phyloP scores from a whole-genome alignment of 768 basidiomycete species.

The Strobilomyces confusus region DNA sequence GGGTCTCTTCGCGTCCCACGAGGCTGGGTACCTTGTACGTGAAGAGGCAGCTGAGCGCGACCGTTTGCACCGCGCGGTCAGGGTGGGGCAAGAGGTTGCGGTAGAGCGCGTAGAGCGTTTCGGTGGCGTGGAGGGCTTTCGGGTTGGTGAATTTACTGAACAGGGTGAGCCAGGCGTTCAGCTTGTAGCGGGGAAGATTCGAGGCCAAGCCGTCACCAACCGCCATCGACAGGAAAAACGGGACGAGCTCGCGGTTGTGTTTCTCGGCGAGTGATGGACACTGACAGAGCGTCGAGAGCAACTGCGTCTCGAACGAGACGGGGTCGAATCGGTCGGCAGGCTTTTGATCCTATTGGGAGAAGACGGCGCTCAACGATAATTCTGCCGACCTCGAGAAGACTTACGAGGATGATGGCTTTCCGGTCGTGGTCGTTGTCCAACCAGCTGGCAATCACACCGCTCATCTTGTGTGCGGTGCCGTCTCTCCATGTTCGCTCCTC shows the following conservation, averaged over 20 bases:
- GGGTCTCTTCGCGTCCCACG: constrained; percentile 51
- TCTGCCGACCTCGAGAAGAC: not conserved
- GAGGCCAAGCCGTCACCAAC: constrained; percentile 26
- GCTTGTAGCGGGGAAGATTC: constrained; percentile 54
- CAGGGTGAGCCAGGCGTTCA: constrained; percentile 74
- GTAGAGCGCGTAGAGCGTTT: constrained; percentile 64
- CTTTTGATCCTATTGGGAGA: constrained; percentile 34
- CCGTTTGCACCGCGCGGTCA: constrained; percentile 70
- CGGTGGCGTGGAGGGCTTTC: constrained; percentile 74
- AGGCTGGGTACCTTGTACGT: constrained; percentile 73
- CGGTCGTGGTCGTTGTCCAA: constrained; percentile 29
- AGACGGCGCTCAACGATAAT: not conserved
- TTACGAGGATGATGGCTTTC: constrained; percentile 34
- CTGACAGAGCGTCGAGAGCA: constrained; percentile 68
- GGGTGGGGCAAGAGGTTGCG: constrained; percentile 78
- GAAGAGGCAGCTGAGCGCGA: constrained; percentile 73
- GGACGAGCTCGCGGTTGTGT: constrained; percentile 84
- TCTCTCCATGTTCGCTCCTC: constrained; percentile 76
- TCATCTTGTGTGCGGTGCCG: constrained; percentile 62
- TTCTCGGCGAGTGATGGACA: constrained; percentile 74
- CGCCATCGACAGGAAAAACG: constrained; percentile 67
- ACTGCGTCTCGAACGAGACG: constrained; percentile 74
- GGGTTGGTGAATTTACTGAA: constrained; percentile 92
- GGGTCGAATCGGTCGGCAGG: constrained; percentile 62
- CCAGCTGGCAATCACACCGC: constrained; percentile 48